phyloP scores from a whole-genome alignment of 192 early-diverging fungal genomes.

The Chytriomyces sp. region DNA sequence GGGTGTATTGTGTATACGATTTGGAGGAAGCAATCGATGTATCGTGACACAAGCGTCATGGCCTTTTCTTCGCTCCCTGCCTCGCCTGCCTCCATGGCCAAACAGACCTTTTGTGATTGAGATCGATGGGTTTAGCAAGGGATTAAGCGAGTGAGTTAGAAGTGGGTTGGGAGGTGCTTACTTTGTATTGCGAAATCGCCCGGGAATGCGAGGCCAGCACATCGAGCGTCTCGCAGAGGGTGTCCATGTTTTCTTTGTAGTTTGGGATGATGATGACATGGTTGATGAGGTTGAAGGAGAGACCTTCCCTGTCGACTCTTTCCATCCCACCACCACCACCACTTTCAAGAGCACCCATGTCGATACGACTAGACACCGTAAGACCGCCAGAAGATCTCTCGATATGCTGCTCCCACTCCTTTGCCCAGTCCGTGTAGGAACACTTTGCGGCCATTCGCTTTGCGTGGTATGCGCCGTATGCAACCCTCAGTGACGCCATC shows the following conservation, averaged over 20 bases:
- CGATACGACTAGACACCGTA: neutral
- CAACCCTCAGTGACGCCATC: conserved; percentile 32
- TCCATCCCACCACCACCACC: neutral
- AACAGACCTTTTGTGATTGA: conserved; percentile 59
- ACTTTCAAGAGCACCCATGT: neutral
- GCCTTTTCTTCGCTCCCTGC: conserved; percentile 56
- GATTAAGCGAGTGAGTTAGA: too few species aligned
- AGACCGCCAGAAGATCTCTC: too few species aligned
- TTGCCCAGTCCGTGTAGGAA: conserved; percentile 41
- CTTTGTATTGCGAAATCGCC: conserved; percentile 53
- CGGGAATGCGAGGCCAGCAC: conserved; percentile 56
- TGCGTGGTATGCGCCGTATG: conserved; percentile 31
- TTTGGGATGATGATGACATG: conserved; percentile 73
- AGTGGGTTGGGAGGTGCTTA: too few species aligned
- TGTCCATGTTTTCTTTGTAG: conserved; percentile 67
- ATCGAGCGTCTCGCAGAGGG: conserved; percentile 68
- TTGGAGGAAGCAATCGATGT: conserved; percentile 64
- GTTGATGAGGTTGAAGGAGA: conserved; percentile 43
- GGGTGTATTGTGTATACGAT: conserved; percentile 71
- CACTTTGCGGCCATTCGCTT: conserved; percentile 15
- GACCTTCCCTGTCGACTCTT: neutral
- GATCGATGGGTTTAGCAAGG: too few species aligned
- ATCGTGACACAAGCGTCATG: conserved; percentile 52
- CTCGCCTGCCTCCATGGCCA: conserved; percentile 75
- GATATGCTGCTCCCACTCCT: conserved; percentile 3